A percentile compares a stretch with the other conserved stretches of the same genome.
phyloP scores from a whole-genome alignment of 2,329 filamentous ascomycete species.

The Leptographium galeiforme region DNA sequence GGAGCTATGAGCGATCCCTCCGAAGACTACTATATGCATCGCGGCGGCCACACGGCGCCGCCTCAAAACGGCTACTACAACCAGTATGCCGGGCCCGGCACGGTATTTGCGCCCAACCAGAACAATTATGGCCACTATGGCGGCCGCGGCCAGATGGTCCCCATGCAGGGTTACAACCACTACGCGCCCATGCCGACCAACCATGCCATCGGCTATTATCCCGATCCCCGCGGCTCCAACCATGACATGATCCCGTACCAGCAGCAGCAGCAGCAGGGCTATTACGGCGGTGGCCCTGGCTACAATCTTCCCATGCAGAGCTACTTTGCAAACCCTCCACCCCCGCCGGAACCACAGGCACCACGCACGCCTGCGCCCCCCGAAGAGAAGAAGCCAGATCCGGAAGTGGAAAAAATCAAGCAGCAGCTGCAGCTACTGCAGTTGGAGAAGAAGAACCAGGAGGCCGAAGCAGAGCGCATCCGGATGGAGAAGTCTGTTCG shows the following conservation, averaged over 20 bases:
- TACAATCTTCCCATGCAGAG: conserved; percentile 22
- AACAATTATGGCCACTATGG: conserved; percentile 25
- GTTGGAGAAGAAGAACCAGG: conserved; percentile 29
- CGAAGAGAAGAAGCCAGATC: conserved; percentile 27
- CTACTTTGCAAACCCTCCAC: conserved; percentile 25
- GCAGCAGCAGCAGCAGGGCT: conserved; percentile 12
- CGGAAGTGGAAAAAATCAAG: conserved; percentile 48
- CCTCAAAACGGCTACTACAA: conserved; percentile 16
- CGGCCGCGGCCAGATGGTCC: conserved; percentile 27
- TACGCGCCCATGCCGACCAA: background rate
- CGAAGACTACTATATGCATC: conserved; percentile 39
- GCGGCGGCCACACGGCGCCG: conserved; percentile 19
- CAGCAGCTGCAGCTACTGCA: conserved; percentile 42
- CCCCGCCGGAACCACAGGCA: conserved; percentile 21
- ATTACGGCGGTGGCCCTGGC: conserved; percentile 17
- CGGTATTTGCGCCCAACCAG: conserved; percentile 31
- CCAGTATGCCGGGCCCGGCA: conserved; percentile 7
- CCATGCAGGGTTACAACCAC: conserved; percentile 23
- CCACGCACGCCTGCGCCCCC: conserved; percentile 24
- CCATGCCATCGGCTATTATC: conserved; percentile 30
- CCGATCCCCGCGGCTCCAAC: conserved; percentile 22
- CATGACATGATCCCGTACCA: conserved; percentile 40
- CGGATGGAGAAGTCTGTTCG: conserved; percentile 28
- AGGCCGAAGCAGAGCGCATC: conserved; percentile 28
- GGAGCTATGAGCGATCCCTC: conserved; percentile 45